Percentiles rank a stretch among this genome's conserved stretches.
Evolutionary conservation across 768 basidiomycete species (phyloP).

Genomic region (Mycena albidolilacea): DNA sequence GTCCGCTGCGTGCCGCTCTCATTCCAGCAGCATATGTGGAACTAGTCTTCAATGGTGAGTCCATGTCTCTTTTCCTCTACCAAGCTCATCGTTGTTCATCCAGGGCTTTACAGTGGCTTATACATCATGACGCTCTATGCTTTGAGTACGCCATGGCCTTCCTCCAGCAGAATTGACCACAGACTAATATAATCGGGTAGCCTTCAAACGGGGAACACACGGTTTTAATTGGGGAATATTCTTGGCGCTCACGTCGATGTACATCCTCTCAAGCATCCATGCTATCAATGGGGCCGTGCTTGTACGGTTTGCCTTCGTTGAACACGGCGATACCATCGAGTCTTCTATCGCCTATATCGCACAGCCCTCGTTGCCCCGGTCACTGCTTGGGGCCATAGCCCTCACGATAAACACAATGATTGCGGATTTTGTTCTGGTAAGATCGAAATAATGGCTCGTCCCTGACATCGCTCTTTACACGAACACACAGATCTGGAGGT

Average conservation of each 20-base stretch:
- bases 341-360: slow-evolving; percentile 1
- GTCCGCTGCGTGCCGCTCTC: slow-evolving; percentile 3
- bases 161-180: background rate
- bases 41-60: background rate
- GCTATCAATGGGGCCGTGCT: slow-evolving; percentile 2
- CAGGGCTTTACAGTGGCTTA: background rate
- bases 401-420: slow-evolving; percentile 6
- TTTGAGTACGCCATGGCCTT: background rate
- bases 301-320: background rate
- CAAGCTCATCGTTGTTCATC: background rate
- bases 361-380: slow-evolving; percentile 1
- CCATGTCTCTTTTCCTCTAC: background rate
- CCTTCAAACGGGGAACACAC: background rate
- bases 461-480: background rate
- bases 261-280: background rate
- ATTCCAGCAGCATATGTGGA: slow-evolving; percentile 4
- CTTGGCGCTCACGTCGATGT: background rate
- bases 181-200: background rate
- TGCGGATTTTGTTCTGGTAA: slow-evolving; percentile 1
- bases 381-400: background rate
- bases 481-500: slow-evolving; percentile 2
- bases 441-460: background rate
- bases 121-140: slow-evolving; percentile 1
- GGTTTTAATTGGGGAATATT: background rate
- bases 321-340: slow-evolving; percentile 1